A percentile compares a stretch with the other conserved stretches of the same genome.
Conservation (phyloP, 331 rosid genomes). For the Pyracantha coccinea region DNA sequence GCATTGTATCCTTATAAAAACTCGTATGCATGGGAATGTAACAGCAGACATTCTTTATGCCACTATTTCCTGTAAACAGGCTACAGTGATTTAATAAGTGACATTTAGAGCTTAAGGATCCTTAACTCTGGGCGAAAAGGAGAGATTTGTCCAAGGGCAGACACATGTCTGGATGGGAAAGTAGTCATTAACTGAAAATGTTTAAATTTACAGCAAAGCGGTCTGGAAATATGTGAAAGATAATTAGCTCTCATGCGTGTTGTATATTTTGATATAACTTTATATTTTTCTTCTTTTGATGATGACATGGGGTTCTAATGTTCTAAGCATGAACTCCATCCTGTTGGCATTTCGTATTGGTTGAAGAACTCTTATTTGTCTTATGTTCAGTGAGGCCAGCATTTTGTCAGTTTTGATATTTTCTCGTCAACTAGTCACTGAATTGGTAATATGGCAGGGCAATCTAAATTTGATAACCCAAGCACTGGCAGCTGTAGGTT, state of each 20-base stretch:
- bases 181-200: not conserved
- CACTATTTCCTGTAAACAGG: not conserved
- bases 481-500: constrained; percentile 93
- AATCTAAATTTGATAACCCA: constrained; percentile 93
- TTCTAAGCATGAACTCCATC: not conserved
- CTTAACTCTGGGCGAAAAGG: not conserved
- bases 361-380: not conserved
- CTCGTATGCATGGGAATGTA: not conserved
- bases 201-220: not conserved
- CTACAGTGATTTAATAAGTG: not conserved
- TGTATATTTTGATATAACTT: not conserved
- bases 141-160: not conserved
- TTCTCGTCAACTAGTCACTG: not conserved
- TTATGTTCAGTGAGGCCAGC: not conserved
- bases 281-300: not conserved
- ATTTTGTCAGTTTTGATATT: not conserved
- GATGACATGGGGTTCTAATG: not conserved
- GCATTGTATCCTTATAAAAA: not conserved
- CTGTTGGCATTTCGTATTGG: not conserved
- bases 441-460: constrained; percentile 49
- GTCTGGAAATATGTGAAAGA: not conserved
- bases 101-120: not conserved
- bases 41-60: not conserved
- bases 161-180: not conserved
- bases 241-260: not conserved